A percentile compares a stretch with the other conserved stretches of the same genome.
phyloP scores from a whole-genome alignment of 345 rosid species.

The Cochlearia excelsa region DNA sequence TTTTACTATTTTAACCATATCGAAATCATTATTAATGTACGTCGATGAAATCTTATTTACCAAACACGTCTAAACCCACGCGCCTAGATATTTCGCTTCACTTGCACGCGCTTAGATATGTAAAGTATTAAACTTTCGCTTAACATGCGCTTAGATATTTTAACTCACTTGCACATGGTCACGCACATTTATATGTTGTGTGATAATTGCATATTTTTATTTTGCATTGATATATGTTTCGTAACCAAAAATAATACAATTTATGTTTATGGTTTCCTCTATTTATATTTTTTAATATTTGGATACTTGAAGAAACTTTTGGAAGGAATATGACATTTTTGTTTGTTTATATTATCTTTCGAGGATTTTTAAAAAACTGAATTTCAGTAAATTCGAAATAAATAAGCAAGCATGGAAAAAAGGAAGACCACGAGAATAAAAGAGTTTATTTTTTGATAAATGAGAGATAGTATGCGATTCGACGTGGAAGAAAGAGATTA shows the following conservation, averaged over 20 bases:
- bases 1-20: conserved; percentile 27
- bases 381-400: background rate
- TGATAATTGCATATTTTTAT: background rate
- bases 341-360: conserved; percentile 12
- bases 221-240: background rate
- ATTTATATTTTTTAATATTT: background rate
- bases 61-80: conserved; percentile 14
- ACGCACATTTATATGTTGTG: background rate
- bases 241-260: too few relatives aligned
- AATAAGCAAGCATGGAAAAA: conserved; percentile 25
- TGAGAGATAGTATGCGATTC: background rate
- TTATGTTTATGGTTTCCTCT: background rate
- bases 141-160: conserved; percentile 15
- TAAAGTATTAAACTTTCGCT: too few relatives aligned
- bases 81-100: conserved; percentile 6
- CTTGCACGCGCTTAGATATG: background rate
- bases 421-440: background rate
- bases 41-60: conserved; percentile 23
- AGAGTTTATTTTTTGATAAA: too few relatives aligned
- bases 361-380: conserved; percentile 6
- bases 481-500: conserved; percentile 35
- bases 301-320: conserved; percentile 13
- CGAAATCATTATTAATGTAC: conserved; percentile 20
- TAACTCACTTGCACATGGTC: background rate
- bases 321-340: background rate